Evolutionary conservation across 2,329 filamentous ascomycete genomes (phyloP), one percentile per base, ranked within the genome.

Genomic region (Paramyrothecium sp.): DNA sequence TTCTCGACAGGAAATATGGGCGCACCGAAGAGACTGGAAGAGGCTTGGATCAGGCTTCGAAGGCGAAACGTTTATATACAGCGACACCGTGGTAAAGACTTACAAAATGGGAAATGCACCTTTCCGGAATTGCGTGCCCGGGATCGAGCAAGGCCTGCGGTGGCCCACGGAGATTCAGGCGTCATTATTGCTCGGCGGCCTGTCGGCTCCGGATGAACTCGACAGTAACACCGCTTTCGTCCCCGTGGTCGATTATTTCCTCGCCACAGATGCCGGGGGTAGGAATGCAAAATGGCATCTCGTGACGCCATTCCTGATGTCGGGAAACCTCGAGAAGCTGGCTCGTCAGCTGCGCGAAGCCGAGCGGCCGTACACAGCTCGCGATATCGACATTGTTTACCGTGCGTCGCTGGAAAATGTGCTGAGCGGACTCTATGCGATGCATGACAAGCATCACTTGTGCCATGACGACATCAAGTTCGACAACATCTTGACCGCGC

Each of bases 381-480:
- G 48, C n/a, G 64, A 73, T 13, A 55, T 73, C 30, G 71, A 73
- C 55, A 49, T 53, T 21, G 53, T 65, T 16, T 72, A 67, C 54
- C 63, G 70, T 3, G 61, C 68, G 2, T 71, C 70, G 0, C 58
- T 72, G 38, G 61, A 72, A 26, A 55, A 61, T 3, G 58, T 73
- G 8, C 61, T 73, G 11, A 55, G 56, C 3, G 64, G 62, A 1
- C 61, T 72, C n/a, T 58, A 60, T 26, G 38, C 50, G 20, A 66
- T 72, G 50, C 70, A 72, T 58, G 49, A 22, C 11, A 21, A 60
- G 2, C 56, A 65, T 17, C 50, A 60, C 7, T 63, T 72, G 2
- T 73, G 70, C 44, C 69, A 72, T 55, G 70, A 73, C 49, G 71
- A 73, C 48, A 58, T 73, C 53, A 72, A 72, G 57, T 58, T 64